Percentiles rank a stretch among this genome's conserved stretches.
These are phyloP conservation scores for Chlamydomonas sp. DNA, from an alignment of 139 green algal species.

Conservation along the genomic window DNA sequence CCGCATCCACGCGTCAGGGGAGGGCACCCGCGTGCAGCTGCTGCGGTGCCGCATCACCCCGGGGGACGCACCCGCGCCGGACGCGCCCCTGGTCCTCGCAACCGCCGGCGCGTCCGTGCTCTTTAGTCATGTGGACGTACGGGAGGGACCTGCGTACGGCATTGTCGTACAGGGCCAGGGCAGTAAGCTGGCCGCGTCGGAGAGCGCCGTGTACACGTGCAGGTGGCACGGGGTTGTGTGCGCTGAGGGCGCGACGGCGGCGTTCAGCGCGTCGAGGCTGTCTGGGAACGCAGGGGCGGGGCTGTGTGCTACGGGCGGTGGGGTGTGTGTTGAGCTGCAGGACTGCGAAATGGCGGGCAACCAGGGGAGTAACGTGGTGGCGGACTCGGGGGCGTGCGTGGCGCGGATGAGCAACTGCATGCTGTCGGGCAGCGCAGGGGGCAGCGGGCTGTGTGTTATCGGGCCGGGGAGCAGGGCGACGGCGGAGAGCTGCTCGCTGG, in stretches of 20 bases:
- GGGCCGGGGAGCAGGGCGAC: neutral
- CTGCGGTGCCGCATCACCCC: conserved; percentile 1
- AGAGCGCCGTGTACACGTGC: neutral
- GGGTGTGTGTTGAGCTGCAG: neutral
- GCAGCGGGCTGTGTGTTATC: neutral
- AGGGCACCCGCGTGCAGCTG: neutral
- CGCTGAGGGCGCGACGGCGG: neutral
- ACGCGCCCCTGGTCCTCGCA: neutral
- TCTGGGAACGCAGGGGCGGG: conserved; percentile 2
- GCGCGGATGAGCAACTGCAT: neutral
- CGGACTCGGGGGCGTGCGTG: neutral
- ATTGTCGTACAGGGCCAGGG: neutral
- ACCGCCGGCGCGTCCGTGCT: neutral
- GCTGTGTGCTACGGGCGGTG: neutral
- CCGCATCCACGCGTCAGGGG: neutral
- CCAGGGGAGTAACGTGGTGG: neutral
- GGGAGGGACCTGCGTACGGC: neutral
- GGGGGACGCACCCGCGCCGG: neutral
- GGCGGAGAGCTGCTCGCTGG: conserved; percentile 16
- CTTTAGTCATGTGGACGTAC: neutral
- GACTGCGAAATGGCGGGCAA: conserved; percentile 27
- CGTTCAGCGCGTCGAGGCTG: neutral
- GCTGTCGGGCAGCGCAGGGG: neutral
- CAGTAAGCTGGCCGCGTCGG: neutral
- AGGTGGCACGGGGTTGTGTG: neutral